A percentile compares a stretch with the other conserved stretches of the same genome.
Evolutionary conservation across 1,139 yeast genomes (phyloP).

Genomic region (Suhomyces kunorum): DNA sequence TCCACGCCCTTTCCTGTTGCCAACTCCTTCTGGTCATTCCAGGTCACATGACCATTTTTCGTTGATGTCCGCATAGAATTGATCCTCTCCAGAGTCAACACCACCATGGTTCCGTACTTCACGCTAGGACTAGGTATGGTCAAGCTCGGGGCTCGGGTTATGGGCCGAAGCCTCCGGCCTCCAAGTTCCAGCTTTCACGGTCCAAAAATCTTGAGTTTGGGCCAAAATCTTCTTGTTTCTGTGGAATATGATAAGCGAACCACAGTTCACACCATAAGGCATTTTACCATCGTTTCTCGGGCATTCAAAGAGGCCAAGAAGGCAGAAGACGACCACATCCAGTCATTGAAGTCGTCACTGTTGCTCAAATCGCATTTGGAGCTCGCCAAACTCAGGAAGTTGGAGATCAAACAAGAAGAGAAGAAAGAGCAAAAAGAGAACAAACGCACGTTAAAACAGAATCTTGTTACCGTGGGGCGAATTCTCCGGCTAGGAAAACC

Average conservation of each 20-base stretch:
- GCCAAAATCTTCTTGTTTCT: background rate
- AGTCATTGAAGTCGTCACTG: conserved; percentile 19
- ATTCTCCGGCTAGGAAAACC: conserved; percentile 45
- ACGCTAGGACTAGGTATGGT: conserved; percentile 7
- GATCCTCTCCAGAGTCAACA: background rate
- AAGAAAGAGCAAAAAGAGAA: conserved; percentile 30
- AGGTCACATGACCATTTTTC: conserved; percentile 2
- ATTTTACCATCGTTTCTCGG: conserved; percentile 1
- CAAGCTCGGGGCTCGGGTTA: conserved; percentile 1
- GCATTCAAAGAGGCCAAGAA: conserved; percentile 6
- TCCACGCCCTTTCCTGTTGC: no score
- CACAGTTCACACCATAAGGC: background rate
- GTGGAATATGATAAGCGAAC: background rate
- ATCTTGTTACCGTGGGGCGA: conserved; percentile 38
- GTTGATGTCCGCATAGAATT: background rate
- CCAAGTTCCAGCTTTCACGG: background rate
- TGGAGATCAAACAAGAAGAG: conserved; percentile 36
- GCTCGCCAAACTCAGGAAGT: conserved; percentile 27
- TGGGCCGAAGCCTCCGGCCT: background rate
- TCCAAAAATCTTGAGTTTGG: background rate
- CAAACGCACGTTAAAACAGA: conserved; percentile 35
- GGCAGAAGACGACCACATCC: conserved; percentile 11
- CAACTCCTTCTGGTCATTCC: no score
- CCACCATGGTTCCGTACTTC: conserved; percentile 5
- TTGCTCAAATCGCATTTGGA: conserved; percentile 36